Conservation (phyloP, 495 filamentous ascomycete genomes). For the Thozetella sp. region DNA sequence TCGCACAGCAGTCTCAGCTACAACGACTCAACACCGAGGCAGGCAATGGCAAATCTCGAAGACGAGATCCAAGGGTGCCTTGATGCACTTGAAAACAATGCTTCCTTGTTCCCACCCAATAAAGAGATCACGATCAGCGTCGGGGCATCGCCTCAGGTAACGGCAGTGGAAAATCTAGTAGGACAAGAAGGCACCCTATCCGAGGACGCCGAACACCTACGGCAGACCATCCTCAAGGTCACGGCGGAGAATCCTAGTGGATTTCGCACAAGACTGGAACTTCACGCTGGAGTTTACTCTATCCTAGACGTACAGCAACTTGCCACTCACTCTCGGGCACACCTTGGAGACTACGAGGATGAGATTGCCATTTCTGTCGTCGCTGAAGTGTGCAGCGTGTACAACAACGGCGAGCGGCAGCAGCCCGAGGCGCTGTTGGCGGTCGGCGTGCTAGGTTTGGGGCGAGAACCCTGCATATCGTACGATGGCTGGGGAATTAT, state of each 20-base stretch:
- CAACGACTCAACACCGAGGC: neutral
- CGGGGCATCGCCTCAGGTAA: neutral
- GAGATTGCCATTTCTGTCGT: neutral
- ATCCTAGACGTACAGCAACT: neutral
- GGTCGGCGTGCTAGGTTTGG: neutral
- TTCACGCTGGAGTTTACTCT: neutral
- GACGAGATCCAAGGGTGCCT: neutral
- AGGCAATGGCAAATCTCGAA: neutral
- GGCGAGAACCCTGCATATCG: neutral
- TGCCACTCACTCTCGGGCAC: neutral
- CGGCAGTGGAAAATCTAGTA: neutral
- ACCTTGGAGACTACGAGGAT: neutral
- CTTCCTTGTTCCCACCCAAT: neutral
- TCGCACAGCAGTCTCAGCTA: conserved; percentile 1
- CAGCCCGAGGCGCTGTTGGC: neutral
- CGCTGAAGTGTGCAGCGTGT: neutral
- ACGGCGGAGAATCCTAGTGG: neutral
- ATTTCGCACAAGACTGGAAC: neutral
- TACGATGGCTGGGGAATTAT: neutral
- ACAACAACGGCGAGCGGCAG: conserved; percentile 1
- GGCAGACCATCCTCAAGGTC: neutral
- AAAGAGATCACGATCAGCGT: neutral
- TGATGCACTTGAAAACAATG: neutral
- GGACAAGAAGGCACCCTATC: neutral
- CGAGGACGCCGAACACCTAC: neutral